These are phyloP conservation scores for Cyberlindnera samutprakarnensis DNA, from an alignment of 805 yeast genomes.

Conservation along the genomic window DNA sequence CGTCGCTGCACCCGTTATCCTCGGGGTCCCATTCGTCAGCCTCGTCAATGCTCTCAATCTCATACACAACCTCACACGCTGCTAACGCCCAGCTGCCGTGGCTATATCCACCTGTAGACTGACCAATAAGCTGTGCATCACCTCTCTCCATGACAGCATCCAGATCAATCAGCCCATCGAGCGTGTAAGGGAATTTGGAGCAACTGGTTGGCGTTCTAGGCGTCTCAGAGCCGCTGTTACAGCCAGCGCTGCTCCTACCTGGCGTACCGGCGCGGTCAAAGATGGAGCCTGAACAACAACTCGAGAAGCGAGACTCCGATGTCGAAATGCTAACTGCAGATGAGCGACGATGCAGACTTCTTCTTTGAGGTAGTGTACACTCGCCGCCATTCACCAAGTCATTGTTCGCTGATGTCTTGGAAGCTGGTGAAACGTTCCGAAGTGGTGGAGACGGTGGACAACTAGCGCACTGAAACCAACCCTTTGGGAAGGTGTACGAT, in stretches of 20 bases:
- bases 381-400: no score
- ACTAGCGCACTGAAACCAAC: neutral
- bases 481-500: conserved; percentile 1
- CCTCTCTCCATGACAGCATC: neutral
- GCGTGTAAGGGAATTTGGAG: neutral
- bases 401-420: no score
- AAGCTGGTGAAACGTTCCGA: no score
- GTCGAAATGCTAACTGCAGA: conserved; percentile 1
- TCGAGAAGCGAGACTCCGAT: conserved; percentile 1
- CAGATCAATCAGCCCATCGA: neutral
- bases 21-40: no score
- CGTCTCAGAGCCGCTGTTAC: no score
- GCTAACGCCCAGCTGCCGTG: conserved; percentile 7
- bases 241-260: no score
- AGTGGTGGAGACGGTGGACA: no score
- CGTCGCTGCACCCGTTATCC: no score
- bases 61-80: no score
- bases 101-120: conserved; percentile 7
- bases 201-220: neutral
- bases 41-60: no score
- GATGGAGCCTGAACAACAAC: neutral
- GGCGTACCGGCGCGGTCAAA: no score
- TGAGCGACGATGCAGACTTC: conserved; percentile 1
- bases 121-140: neutral
- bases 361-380: neutral